Conservation (phyloP, 2,329 filamentous ascomycete genomes). For the Aspergillus ochraceus region DNA sequence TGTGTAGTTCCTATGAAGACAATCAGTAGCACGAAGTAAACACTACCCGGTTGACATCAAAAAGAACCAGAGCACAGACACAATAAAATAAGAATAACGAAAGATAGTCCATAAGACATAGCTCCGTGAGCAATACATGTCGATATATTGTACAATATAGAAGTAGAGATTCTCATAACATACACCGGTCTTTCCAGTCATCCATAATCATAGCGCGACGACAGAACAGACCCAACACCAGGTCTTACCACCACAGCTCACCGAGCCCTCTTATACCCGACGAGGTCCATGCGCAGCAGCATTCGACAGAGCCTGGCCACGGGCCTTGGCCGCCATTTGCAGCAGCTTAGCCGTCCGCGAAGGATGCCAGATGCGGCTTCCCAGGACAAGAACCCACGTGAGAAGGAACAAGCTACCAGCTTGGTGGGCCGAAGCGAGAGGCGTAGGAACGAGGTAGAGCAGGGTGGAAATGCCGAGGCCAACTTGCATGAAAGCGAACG, state of each 20-base stretch:
- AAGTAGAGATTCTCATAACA: conserved; percentile 23
- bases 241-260: background rate
- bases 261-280: conserved; percentile 14
- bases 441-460: conserved; percentile 88
- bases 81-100: background rate
- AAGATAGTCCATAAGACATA: background rate
- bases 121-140: background rate
- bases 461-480: conserved; percentile 85
- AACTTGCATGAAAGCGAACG: conserved; percentile 79
- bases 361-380: conserved; percentile 74
- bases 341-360: conserved; percentile 63
- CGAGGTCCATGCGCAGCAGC: conserved; percentile 24
- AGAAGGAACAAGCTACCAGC: conserved; percentile 83
- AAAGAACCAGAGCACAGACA: background rate
- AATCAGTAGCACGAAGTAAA: background rate
- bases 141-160: conserved; percentile 3
- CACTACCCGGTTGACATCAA: background rate
- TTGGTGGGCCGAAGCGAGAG: conserved; percentile 87
- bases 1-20: background rate
- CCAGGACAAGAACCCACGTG: conserved; percentile 77
- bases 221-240: background rate
- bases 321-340: conserved; percentile 42
- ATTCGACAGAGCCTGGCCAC: conserved; percentile 26
- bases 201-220: background rate
- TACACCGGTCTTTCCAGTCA: conserved; percentile 18